phyloP scores from a whole-genome alignment of 2,329 filamentous ascomycete genomes.

The Arthroderma uncinatum region DNA sequence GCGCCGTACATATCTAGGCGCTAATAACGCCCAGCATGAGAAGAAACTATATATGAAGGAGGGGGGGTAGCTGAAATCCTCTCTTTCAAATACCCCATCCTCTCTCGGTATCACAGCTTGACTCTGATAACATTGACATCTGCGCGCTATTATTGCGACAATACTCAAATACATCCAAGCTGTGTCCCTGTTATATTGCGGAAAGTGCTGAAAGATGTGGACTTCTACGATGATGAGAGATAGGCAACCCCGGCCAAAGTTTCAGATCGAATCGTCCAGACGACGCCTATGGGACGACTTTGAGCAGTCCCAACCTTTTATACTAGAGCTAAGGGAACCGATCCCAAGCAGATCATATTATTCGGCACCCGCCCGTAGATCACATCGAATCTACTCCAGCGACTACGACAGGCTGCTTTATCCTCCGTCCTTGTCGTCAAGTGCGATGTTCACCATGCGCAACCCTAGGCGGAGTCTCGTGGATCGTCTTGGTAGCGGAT shows the following conservation, averaged over 20 bases:
- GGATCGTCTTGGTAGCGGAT: not conserved
- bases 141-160: not conserved
- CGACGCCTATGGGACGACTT: not conserved
- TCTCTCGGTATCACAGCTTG: not conserved
- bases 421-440: not conserved
- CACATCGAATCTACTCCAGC: not conserved
- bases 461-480: not conserved
- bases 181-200: not conserved
- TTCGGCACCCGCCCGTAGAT: not conserved
- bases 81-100: no score
- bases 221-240: not conserved
- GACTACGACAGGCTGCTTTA: not conserved
- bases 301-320: not conserved
- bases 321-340: not conserved
- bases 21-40: not conserved
- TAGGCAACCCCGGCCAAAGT: not conserved
- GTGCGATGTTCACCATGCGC: not conserved
- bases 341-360: not conserved
- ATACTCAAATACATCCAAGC: not conserved
- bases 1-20: not conserved
- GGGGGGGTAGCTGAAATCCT: not conserved
- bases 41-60: not conserved
- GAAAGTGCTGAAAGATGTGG: no score
- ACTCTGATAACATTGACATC: not conserved
- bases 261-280: not conserved